phyloP scores from a whole-genome alignment of 345 rosid species.

The Camelina neglecta region DNA sequence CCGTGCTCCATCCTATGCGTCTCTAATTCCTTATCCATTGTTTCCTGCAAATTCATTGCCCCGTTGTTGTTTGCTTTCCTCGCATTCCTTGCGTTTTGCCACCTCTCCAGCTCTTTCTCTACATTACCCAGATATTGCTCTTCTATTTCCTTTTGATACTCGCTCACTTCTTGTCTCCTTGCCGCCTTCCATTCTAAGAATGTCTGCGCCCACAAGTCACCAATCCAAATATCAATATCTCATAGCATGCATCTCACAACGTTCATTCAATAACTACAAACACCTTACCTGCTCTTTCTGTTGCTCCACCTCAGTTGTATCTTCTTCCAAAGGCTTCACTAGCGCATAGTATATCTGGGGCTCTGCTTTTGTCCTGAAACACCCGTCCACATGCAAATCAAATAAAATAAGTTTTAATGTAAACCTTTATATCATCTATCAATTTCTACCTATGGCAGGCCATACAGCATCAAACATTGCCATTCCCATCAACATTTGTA shows the following conservation, averaged over 20 bases:
- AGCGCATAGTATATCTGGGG: slow-evolving; percentile 83
- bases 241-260: slow-evolving; percentile 16
- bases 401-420: slow-evolving; percentile 31
- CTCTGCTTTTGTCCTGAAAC: slow-evolving; percentile 87
- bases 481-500: slow-evolving; percentile 55
- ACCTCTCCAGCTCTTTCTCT: slow-evolving; percentile 91
- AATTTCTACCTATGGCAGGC: slow-evolving; percentile 46
- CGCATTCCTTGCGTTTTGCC: slow-evolving; percentile 88
- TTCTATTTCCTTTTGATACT: slow-evolving; percentile 80
- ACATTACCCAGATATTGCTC: slow-evolving; percentile 72
- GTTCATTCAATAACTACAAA: slow-evolving; percentile 25
- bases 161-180: slow-evolving; percentile 76
- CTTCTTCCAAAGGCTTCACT: slow-evolving; percentile 68
- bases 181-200: slow-evolving; percentile 78
- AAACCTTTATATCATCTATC: slow-evolving; percentile 25
- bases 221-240: slow-evolving; percentile 4
- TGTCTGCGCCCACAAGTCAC: slow-evolving; percentile 48
- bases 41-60: slow-evolving; percentile 76
- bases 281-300: slow-evolving; percentile 68
- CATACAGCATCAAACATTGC: slow-evolving; percentile 45
- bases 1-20: slow-evolving; percentile 95
- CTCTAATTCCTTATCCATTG: slow-evolving; percentile 97
- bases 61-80: slow-evolving; percentile 65
- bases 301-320: slow-evolving; percentile 57
- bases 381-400: slow-evolving; percentile 39